These are phyloP conservation scores for Chloranthus sessilifolius DNA, from an alignment of 164 flowering plant genomes.

Conservation along the genomic window DNA sequence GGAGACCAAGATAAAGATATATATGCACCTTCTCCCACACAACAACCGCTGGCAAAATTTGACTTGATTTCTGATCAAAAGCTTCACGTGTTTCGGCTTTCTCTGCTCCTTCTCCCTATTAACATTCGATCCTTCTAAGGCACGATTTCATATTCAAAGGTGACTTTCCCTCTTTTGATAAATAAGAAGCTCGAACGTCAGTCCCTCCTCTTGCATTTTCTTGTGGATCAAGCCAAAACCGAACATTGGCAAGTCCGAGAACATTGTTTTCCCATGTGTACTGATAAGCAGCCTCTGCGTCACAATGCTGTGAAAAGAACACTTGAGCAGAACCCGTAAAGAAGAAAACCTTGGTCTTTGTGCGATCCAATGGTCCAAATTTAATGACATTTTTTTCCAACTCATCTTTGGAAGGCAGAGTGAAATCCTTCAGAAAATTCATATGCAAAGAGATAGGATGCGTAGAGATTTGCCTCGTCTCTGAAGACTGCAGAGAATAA, in stretches of 20 bases:
- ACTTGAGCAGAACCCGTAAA: constrained; percentile 27
- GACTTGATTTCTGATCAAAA: constrained; percentile 1
- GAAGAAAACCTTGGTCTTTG: constrained; percentile 15
- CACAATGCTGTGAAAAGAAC: constrained; percentile 17
- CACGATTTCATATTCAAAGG: constrained; percentile 18
- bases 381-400: constrained; percentile 16
- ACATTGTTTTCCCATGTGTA: constrained; percentile 18
- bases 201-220: constrained; percentile 4
- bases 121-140: constrained; percentile 7
- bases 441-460: constrained; percentile 19
- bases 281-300: constrained; percentile 26
- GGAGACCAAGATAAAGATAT: too few species aligned
- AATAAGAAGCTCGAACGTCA: background rate
- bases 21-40: too few species aligned
- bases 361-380: constrained; percentile 25
- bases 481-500: background rate
- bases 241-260: constrained; percentile 14
- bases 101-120: background rate
- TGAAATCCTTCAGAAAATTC: constrained; percentile 29
- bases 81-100: constrained; percentile 12
- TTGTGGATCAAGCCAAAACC: constrained; percentile 25
- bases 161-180: constrained; percentile 1
- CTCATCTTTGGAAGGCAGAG: constrained; percentile 23
- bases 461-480: background rate
- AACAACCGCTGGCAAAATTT: too few species aligned